Conservation (phyloP, 1,284 basidiomycete genomes). For the Cutaneotrichosporon cutaneum region DNA sequence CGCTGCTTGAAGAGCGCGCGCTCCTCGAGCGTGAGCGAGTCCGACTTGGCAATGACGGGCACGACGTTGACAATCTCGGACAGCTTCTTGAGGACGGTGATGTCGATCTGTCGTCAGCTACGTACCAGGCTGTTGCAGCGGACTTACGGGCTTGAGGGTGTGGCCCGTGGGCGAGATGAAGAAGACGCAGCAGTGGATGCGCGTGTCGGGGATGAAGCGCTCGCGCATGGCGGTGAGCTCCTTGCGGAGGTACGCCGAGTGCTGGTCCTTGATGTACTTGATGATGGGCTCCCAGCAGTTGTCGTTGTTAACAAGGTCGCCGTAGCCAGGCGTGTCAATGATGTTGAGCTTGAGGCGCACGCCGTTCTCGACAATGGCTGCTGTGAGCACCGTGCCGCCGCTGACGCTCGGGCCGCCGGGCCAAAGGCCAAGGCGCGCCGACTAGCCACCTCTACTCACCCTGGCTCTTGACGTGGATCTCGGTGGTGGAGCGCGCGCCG, state of each 20-base stretch:
- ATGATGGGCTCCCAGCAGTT: constrained; percentile 99
- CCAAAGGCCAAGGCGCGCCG: background rate
- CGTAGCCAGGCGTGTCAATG: constrained; percentile 97
- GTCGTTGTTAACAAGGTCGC: constrained; percentile 98
- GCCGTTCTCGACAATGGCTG: constrained; percentile 94
- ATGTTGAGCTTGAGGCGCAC: constrained; percentile 95
- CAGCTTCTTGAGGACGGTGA: constrained; percentile 98
- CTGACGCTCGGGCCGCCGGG: background rate
- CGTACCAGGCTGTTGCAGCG: background rate
- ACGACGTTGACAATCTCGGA: constrained; percentile 98
- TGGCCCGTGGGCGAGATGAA: constrained; percentile 98
- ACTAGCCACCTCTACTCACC: constrained; percentile 58
- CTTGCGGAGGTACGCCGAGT: constrained; percentile 97
- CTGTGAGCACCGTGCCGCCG: background rate
- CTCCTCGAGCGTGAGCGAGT: constrained; percentile 91
- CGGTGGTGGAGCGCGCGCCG: constrained; percentile 87
- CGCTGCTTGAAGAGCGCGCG: constrained; percentile 88
- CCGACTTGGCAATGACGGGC: constrained; percentile 97
- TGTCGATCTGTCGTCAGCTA: constrained; percentile 64
- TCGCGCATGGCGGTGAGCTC: constrained; percentile 98
- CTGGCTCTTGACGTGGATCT: constrained; percentile 95
- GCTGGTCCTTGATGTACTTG: constrained; percentile 91
- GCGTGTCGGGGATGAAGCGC: constrained; percentile 95
- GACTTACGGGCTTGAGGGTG: constrained; percentile 66
- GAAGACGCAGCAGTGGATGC: constrained; percentile 97